These are phyloP conservation scores for Aspergillus felis DNA, from an alignment of 2,329 filamentous ascomycete species.

Conservation along the genomic window DNA sequence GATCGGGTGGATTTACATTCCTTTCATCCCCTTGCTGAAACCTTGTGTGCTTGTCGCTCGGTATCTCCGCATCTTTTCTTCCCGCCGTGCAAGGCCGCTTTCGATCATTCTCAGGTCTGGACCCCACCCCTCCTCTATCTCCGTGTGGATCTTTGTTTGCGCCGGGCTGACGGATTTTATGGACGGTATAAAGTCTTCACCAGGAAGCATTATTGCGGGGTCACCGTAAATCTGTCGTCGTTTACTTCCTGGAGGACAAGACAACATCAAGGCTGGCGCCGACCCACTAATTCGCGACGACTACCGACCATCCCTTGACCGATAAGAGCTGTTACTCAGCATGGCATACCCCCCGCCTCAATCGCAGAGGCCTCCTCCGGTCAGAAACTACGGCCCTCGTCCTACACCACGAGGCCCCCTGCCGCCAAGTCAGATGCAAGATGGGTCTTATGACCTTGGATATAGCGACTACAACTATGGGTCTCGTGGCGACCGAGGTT, in stretches of 20 bases:
- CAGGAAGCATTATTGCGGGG: neutral
- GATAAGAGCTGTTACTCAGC: conserved; percentile 1
- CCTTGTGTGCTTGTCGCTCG: neutral
- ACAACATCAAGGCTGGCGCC: neutral
- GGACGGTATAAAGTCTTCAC: neutral
- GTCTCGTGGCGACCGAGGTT: conserved; percentile 18
- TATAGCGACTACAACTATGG: conserved; percentile 26
- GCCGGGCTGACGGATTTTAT: neutral
- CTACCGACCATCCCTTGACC: neutral
- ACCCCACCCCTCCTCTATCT: neutral
- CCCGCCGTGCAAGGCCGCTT: neutral
- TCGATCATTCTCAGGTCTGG: neutral
- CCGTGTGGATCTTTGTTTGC: neutral
- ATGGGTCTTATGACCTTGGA: conserved; percentile 22
- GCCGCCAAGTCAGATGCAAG: conserved; percentile 17
- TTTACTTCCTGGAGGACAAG: neutral
- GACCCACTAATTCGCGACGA: neutral
- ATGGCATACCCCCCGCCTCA: conserved; percentile 38
- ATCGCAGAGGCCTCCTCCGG: conserved; percentile 30
- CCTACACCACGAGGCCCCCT: conserved; percentile 19
- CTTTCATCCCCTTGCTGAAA: neutral
- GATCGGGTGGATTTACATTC: neutral
- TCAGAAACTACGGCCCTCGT: conserved; percentile 28
- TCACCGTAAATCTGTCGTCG: neutral
- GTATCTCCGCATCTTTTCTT: neutral